Conservation (phyloP, 371 early-diverging fungal genomes). For the Mucor ambiguus region DNA sequence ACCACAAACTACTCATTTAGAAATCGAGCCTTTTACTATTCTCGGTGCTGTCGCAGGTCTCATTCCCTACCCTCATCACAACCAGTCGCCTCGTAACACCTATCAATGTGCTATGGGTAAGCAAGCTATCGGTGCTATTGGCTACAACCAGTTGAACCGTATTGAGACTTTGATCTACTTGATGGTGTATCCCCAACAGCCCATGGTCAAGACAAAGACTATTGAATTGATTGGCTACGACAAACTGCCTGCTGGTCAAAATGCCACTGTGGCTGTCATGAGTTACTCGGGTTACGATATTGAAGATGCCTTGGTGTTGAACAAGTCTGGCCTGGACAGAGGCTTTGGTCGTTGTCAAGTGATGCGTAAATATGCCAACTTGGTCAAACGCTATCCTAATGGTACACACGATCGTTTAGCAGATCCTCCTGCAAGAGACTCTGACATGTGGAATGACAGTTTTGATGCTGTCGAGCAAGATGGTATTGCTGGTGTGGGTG, state of each 20-base stretch:
- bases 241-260: constrained; percentile 99
- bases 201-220: constrained; percentile 98
- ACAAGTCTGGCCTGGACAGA: constrained; percentile 97
- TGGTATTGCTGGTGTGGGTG: constrained; percentile 92
- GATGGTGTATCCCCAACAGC: constrained; percentile 98
- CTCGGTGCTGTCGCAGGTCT: constrained; percentile 98
- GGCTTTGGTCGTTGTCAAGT: constrained; percentile 99
- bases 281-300: constrained; percentile 99
- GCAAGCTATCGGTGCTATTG: constrained; percentile 99
- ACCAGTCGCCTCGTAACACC: constrained; percentile 99
- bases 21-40: constrained; percentile 98
- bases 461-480: constrained; percentile 80
- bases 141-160: constrained; percentile 94
- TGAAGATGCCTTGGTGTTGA: constrained; percentile 99
- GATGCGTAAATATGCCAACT: constrained; percentile 86
- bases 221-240: constrained; percentile 98
- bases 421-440: constrained; percentile 67
- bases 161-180: constrained; percentile 97
- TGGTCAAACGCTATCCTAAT: constrained; percentile 86
- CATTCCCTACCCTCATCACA: constrained; percentile 99
- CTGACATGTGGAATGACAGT: constrained; percentile 49
- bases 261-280: constrained; percentile 99
- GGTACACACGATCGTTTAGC: constrained; percentile 89
- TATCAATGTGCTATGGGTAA: constrained; percentile 99
- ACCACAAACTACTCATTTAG: constrained; percentile 93